Evolutionary conservation across 768 basidiomycete genomes (phyloP), one percentile per base, ranked within the genome.

Genomic region (Pleurotus tuoliensis): DNA sequence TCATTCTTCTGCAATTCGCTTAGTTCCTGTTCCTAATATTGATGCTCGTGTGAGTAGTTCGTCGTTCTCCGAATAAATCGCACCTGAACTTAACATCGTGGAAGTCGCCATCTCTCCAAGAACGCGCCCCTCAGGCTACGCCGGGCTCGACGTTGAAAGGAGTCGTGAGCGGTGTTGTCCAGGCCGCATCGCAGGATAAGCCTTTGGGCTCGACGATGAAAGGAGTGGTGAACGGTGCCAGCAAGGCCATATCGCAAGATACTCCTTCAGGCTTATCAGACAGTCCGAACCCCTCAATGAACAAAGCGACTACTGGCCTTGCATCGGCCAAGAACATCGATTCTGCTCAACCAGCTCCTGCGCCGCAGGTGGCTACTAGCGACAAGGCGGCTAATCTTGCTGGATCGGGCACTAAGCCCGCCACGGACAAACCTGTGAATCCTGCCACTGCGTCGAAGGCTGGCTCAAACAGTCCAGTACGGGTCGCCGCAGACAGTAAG

Each of bases 41-140:
- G 47, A 47, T 47, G 47, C 47, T 47, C 47, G 47, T 47, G 47
- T 47, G 47, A 47, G 47, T 47, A 9, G 18, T 15, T 11, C 47
- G 24, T 7, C 24, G 11, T 22, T 47, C 2, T 47, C 15, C 9
- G 22, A 18, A 25, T 20, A 25, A 7, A 30, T 30, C 8, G 30
- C 30, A 30, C 30, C 30, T 20, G 9, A 47, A 24, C 27, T 27
- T 7, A 11, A 47, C 47, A 11, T 47, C 22, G 22, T 24, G 27
- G 15, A 47, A 47, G 47, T 47, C 47, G 3, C 47, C 47, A 13
- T 24, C n/a, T 25, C 47, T 47, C 2, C 22, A 18, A 15, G 47
- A 13, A 3, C 47, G 47, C n/a, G 44, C 44, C 11, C 22, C 44
- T 16, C 16, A 24, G 16, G 22, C 44, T 13, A n/a, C 30, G 30